Evolutionary conservation across 371 early-diverging fungal species (phyloP), one percentile per base, ranked within the genome.

Genomic region (Mortierella sp.): DNA sequence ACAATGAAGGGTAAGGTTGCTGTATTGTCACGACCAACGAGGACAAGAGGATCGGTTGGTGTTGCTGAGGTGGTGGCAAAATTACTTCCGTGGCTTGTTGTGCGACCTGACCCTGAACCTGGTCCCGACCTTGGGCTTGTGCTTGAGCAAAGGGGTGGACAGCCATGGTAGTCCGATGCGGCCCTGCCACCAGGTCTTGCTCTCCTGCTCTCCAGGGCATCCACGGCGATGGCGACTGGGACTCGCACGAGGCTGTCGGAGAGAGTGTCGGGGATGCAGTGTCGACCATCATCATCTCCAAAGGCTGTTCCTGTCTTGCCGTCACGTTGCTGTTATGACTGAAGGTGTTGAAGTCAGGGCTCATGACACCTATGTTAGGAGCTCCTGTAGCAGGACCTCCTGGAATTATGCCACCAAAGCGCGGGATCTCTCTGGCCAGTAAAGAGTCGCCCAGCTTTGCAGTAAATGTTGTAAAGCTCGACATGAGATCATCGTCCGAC

Each of bases 401-500:
- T 7, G n/a, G 8, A 48, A n/a, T n/a, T n/a, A 48, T 48, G 0
- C 24, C 48, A n/a, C 48, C 24, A 2, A 9, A 48, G 2, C 48
- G 48, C n/a, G 48, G 48, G n/a, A 48, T n/a, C 8, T n/a, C 48
- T n/a, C 55, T 64, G 6, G 80, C 61, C 34, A 75, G 37, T 11
- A 80, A 34, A 1, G 80, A 70, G 22, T 80, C 80, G 5, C 80
- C 67, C 22, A 80, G 64, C 31, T 70, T 68, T 16, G 76, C 80
- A 10, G 80, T 70, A 61, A 80, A 80, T 1, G 44, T 70, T 2
- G 73, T 76, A 66, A 80, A 69, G 43, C 80, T 80, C 2, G 76
- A 64, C 80, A 80, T 76, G 22, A 80, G 44, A 22, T 80, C 80
- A 11, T 76, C 73, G 44, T 80, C 80, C 39, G 80, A 76, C 40